phyloP scores from a whole-genome alignment of 192 early-diverging fungal species.

The Linnemannia hyalina region DNA sequence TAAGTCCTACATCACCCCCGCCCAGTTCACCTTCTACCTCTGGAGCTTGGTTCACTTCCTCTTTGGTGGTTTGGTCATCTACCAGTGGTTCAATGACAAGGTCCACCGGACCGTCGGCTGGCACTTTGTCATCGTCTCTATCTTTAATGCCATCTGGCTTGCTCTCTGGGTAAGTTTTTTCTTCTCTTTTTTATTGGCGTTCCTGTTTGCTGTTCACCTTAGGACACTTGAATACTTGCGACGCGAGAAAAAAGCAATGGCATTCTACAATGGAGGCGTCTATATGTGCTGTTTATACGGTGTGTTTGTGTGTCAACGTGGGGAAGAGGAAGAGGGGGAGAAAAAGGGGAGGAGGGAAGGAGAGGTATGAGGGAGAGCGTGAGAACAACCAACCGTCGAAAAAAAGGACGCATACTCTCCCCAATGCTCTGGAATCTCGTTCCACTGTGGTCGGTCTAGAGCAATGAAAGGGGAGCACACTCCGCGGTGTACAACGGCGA shows the following conservation, averaged over 20 bases:
- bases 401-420: neutral
- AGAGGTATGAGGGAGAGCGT: neutral
- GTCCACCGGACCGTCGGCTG: constrained; percentile 70
- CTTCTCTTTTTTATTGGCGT: neutral
- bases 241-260: neutral
- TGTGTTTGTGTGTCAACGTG: neutral
- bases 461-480: neutral
- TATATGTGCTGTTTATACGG: neutral
- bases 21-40: constrained; percentile 68
- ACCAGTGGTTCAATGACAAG: constrained; percentile 73
- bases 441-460: neutral
- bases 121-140: constrained; percentile 72
- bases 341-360: too few species aligned
- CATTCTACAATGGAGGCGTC: too few species aligned
- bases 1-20: constrained; percentile 75
- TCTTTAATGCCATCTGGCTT: constrained; percentile 72
- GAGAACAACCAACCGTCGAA: neutral
- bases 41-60: constrained; percentile 76
- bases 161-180: constrained; percentile 67
- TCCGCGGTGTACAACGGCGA: neutral
- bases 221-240: neutral
- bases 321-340: neutral
- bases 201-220: neutral
- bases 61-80: constrained; percentile 72
- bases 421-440: neutral